phyloP scores from a whole-genome alignment of 768 basidiomycete genomes.

The Filobasidium wieringae region DNA sequence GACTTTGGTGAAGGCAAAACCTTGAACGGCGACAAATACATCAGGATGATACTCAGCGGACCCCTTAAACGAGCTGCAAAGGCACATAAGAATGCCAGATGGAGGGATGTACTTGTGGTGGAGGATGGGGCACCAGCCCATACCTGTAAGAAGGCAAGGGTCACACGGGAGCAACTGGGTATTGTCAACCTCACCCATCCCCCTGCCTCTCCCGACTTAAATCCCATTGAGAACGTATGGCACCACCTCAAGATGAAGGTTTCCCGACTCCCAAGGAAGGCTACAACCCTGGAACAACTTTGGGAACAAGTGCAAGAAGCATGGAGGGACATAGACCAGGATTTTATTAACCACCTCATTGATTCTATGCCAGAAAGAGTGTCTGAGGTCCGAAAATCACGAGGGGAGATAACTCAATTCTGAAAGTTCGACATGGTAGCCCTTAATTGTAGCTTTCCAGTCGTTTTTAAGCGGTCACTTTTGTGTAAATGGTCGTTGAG shows the following conservation, averaged over 20 bases:
- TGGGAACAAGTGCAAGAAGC: neutral
- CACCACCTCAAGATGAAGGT: neutral
- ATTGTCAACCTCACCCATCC: neutral
- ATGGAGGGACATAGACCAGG: neutral
- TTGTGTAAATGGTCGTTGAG: too few species aligned
- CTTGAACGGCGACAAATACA: neutral
- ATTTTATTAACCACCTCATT: neutral
- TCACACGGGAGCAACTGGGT: neutral
- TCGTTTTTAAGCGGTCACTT: too few species aligned
- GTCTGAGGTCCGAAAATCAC: neutral
- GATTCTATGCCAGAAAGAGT: neutral
- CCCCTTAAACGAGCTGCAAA: too few species aligned
- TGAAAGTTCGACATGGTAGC: neutral
- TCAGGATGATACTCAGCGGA: too few species aligned
- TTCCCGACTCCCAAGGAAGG: neutral
- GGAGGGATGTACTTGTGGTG: neutral
- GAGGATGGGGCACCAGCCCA: neutral
- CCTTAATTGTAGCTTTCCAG: too few species aligned
- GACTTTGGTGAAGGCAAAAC: neutral
- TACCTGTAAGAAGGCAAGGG: neutral
- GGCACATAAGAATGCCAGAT: too few species aligned
- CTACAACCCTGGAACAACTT: neutral
- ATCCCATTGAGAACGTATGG: neutral
- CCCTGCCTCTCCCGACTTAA: neutral
- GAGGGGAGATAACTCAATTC: neutral